Percentiles rank a stretch among this genome's conserved stretches.
Evolutionary conservation across 1,284 basidiomycete genomes (phyloP).

Genomic region (Ganoderma multipileum): DNA sequence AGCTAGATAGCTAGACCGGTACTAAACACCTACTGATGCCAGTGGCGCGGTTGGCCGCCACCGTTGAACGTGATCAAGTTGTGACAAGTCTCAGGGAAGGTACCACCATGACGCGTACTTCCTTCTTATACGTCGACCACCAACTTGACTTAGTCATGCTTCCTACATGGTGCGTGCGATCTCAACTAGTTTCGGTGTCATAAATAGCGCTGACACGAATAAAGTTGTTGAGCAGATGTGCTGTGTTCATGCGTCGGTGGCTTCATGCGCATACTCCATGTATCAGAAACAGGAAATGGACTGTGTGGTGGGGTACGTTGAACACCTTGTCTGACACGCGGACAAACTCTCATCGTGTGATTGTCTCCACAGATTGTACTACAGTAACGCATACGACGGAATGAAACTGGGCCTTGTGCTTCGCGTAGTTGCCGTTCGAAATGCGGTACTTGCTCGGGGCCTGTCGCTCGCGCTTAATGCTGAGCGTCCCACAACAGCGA

Average conservation of each 20-base stretch:
- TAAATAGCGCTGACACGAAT: not conserved
- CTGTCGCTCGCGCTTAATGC: not conserved
- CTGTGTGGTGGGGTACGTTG: not conserved
- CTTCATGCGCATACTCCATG: not conserved
- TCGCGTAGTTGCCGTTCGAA: conserved; percentile 8
- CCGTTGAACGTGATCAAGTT: not conserved
- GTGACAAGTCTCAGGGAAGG: not conserved
- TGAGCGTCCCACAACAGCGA: not conserved
- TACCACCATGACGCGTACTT: not conserved
- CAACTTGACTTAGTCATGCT: not conserved
- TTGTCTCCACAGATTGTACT: not conserved
- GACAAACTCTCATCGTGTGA: not conserved
- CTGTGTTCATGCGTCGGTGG: not conserved
- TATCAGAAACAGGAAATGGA: not conserved
- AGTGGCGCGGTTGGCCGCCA: conserved; percentile 12
- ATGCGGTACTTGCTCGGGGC: conserved; percentile 4
- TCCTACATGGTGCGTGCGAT: not conserved
- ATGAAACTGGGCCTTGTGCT: conserved; percentile 6
- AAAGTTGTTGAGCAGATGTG: not conserved
- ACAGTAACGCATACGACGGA: conserved; percentile 5
- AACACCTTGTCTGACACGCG: not conserved
- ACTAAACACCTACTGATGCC: conserved; percentile 1
- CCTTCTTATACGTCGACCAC: not conserved
- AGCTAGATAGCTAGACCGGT: conserved; percentile 8
- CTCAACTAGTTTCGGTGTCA: not conserved